Base-by-base conservation (phyloP, 345 rosid species). In the Noccaea caerulescens region DNA sequence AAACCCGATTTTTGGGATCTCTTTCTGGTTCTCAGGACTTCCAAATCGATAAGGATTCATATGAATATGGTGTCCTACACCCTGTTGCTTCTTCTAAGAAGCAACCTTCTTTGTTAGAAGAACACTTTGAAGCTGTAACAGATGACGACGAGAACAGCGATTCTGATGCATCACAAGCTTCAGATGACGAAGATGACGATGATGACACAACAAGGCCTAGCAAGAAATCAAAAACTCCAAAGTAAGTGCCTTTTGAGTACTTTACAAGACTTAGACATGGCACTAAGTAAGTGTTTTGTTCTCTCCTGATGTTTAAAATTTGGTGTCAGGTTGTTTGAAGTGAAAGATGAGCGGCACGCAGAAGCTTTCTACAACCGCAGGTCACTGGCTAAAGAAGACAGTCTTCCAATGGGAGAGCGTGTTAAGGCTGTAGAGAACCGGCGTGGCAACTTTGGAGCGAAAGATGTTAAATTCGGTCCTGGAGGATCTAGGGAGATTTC, bases 401-500 rank as follows among this genome's bases (percentile, higher is more conserved):
- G 85, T 58, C 91, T 91, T 70, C 86, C 93, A 6, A 8, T 94
- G 51, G 96, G 91, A 3, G 97, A 91, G 81, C 91, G 97, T 63
- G 90, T 76, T 23, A 84, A 84, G 57, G 88, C 87, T 46, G 80
- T 87, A 68, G 82, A 82, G 76, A 72, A 72, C 4, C 79, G 76
- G 6, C 77, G 61, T 50, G 77, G 54, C 5, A 77, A 42, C 51
- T 44, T 64, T 18, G 84, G 87, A 44, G 51, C 51, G 8, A 82
- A 70, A 10, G 83, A 77, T 20, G 85, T 94, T 30, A 91, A 89
- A 77, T 77, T 86, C 55, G 97, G 97, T 54, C 87, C 89, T 5
- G 97, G 99, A 58, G 97, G 96, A 23, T 94, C 97, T 1, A 77
- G 97, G 11, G 95, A 94, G 78, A 83, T 91, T 71, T 91, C 95